Conservation (phyloP, 306 rosid genomes). For the Trifolium subterraneum region DNA sequence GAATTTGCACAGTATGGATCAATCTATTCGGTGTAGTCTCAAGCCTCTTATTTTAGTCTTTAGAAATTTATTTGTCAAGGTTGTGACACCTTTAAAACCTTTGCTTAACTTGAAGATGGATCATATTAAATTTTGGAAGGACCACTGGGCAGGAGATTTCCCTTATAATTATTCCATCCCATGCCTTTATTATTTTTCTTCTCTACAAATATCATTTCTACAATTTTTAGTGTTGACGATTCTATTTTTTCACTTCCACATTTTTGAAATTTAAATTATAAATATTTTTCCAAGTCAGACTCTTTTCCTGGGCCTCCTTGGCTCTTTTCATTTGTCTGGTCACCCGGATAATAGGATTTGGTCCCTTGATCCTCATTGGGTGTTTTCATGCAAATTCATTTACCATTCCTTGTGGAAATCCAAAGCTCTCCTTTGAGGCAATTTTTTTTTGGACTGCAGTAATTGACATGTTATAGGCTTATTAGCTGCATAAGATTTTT, state of each 20-base stretch:
- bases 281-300: neutral
- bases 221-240: neutral
- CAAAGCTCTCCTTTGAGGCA: neutral
- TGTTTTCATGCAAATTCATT: too few relatives aligned
- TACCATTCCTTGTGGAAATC: neutral
- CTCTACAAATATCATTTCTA: neutral
- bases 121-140: neutral
- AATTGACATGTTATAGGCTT: neutral
- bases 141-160: neutral
- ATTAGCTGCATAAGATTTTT: neutral
- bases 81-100: neutral
- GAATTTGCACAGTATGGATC: neutral
- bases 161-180: neutral
- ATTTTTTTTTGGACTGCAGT: neutral
- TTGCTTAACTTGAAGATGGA: neutral
- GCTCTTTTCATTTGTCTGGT: neutral
- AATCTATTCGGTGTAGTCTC: neutral
- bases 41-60: neutral
- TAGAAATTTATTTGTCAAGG: neutral
- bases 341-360: neutral
- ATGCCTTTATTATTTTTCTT: neutral
- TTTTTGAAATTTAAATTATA: neutral
- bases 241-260: neutral
- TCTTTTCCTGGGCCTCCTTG: neutral
- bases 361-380: neutral